Evolutionary conservation across 495 filamentous ascomycete species (phyloP), one percentile per base, ranked within the genome.

Genomic region (Podospora conica): DNA sequence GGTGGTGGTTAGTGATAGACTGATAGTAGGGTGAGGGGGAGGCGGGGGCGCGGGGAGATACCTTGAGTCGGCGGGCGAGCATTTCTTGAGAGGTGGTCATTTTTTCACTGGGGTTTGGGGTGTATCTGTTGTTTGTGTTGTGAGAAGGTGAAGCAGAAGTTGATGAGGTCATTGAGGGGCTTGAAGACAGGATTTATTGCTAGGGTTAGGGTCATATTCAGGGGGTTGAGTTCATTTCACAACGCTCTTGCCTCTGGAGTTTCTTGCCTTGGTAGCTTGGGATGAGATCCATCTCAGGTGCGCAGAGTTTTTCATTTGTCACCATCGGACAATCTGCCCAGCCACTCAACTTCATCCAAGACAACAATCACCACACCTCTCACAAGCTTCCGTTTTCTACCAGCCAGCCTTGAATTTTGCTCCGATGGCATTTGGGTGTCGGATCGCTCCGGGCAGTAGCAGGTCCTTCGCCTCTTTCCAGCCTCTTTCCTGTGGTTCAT

Each of bases 1-100:
- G 6, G 23, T 75, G 40, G 55, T 22, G 58, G 55, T 57, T 21
- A 24, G 55, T 57, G 55, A 23, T n/a, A n/a, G n/a, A n/a, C n/a
- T n/a, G 55, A 57, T 57, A 21, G 15, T 18, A 18, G 40, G 40
- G n/a, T n/a, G n/a, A 31, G 33, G 2, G 6, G 18, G 15, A 7
- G 40, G 18, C 25, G 6, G 6, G 6, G 2, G 6, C 0, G 18
- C 2, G 6, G 40, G 40, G 40, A 11, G 9, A 2, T 48, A 48
- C 40, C 40, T 48, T 48, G 40, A 48, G 40, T 12, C 40, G 40
- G 18, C 40, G 40, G 40, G 40, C 40, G 18, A 48, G 40, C 40
- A 48, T 48, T 48, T 48, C 40, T 48, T 48, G 6, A 8, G 40
- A 48, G 40, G 40, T 48, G 18, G 40, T 48, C 40, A 48, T 48